phyloP scores from a whole-genome alignment of 164 flowering plant genomes.

The Annona cherimola region DNA sequence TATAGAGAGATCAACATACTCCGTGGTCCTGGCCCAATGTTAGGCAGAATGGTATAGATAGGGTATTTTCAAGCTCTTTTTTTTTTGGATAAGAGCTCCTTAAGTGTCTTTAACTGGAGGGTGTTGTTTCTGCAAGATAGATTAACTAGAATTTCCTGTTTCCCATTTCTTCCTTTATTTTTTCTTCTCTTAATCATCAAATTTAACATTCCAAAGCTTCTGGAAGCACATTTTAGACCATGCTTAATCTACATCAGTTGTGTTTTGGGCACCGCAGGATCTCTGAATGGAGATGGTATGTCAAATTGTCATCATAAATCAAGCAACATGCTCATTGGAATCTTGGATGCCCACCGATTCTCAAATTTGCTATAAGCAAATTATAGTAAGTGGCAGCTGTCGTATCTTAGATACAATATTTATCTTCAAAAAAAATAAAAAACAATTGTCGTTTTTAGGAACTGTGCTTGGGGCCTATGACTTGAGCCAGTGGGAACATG shows the following conservation, averaged over 20 bases:
- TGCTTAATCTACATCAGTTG: background rate
- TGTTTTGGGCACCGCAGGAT: background rate
- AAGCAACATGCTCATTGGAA: background rate
- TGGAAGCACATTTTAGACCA: background rate
- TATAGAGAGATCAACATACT: too few species aligned
- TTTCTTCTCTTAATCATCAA: background rate
- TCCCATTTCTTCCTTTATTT: too few species aligned
- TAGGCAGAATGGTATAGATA: too few species aligned
- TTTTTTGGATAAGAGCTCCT: too few species aligned
- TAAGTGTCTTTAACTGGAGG: too few species aligned
- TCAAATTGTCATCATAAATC: background rate
- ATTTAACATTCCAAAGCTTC: background rate
- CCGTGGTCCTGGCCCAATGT: too few species aligned
- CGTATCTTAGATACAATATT: background rate
- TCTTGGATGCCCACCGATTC: background rate
- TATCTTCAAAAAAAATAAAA: too few species aligned
- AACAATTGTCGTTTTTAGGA: too few species aligned
- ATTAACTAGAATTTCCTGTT: too few species aligned
- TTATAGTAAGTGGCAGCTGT: background rate
- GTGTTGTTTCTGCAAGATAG: too few species aligned
- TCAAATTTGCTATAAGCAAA: background rate
- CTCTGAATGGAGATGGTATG: background rate
- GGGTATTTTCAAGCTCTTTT: too few species aligned
- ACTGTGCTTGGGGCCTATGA: background rate
- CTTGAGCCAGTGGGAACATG: background rate